Evolutionary conservation across 106 monocot genomes (phyloP), one percentile per base, ranked within the genome.

Genomic region (Dendrobium nobile): DNA sequence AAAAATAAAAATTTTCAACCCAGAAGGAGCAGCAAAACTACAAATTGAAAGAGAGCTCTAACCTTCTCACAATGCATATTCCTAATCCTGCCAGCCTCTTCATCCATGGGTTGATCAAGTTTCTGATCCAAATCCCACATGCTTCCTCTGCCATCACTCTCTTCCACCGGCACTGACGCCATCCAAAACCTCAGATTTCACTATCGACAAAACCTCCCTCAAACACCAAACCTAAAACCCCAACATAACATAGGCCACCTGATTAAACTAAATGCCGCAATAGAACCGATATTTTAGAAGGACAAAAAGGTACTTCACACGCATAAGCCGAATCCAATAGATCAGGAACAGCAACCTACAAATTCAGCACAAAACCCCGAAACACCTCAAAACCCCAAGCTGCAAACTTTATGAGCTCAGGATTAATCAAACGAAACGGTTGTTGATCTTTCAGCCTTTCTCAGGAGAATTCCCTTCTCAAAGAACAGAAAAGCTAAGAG

Each of bases 101-200:
- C 91, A 47, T 91, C 91, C 91, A 91, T 91, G 81, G 91, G 85
- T 72, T 91, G 88, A 78, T 91, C 91, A 68, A 91, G 91, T 44
- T 79, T 87, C 81, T 87, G 86, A 61, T 91, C 87, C 82, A 91
- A 65, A 51, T 24, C 88, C 91, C 91, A 91, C 91, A 91, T 91
- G 73, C 83, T 82, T 40, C 91, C 91, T 64, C 76, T 88, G 11
- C 6, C 31, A 18, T 18, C 79, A 18, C 78, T 86, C 72, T 86
- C 84, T 20, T 72, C 74, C 1, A 41, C 47, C 41, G 51, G 37
- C 70, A n/a, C 15, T n/a, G 70, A 33, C 11, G 70, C 70, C 70
- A 70, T 70, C 70, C 33, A 70, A 70, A 70, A 31, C 27, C 33
- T 37, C 13, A 22, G 70, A 22, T 22, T 22, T 37, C 70, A 70